phyloP scores from a whole-genome alignment of 2,329 filamentous ascomycete species.

The Seiridium unicorne region DNA sequence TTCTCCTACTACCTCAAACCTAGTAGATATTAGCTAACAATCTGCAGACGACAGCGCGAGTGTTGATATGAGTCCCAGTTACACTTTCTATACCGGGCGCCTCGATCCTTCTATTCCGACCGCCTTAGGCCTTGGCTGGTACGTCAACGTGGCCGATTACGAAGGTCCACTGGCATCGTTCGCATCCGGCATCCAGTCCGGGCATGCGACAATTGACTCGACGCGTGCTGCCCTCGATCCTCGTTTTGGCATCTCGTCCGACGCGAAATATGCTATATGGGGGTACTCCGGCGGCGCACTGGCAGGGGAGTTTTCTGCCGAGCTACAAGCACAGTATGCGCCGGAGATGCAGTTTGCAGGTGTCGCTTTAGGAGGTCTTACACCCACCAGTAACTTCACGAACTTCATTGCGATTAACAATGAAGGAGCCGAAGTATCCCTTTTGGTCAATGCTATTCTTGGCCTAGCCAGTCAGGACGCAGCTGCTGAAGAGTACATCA shows the following conservation, averaged over 20 bases:
- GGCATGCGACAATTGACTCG: not conserved
- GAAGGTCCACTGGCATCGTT: constrained; percentile 41
- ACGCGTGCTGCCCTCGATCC: not conserved
- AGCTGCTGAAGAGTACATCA: constrained; percentile 18
- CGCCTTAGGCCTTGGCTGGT: constrained; percentile 40
- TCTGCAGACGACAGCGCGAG: constrained; percentile 31
- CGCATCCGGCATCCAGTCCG: constrained; percentile 32
- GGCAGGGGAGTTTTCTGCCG: no score
- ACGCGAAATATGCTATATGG: no score
- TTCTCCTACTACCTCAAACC: no score
- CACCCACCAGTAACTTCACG: no score
- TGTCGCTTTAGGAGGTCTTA: no score
- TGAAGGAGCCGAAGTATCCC: no score
- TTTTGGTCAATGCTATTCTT: not conserved
- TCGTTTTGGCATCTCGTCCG: not conserved
- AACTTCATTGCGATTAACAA: no score
- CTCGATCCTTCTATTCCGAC: constrained; percentile 15
- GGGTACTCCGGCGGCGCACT: no score
- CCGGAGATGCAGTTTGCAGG: no score
- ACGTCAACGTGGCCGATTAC: constrained; percentile 43
- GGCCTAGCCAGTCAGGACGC: constrained; percentile 1
- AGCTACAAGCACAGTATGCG: no score
- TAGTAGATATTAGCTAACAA: no score
- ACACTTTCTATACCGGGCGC: constrained; percentile 23
- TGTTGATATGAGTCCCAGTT: constrained; percentile 37